A percentile compares a stretch with the other conserved stretches of the same genome.
Evolutionary conservation across 306 rosid genomes (phyloP).

Genomic region (Adenanthera pavonina): DNA sequence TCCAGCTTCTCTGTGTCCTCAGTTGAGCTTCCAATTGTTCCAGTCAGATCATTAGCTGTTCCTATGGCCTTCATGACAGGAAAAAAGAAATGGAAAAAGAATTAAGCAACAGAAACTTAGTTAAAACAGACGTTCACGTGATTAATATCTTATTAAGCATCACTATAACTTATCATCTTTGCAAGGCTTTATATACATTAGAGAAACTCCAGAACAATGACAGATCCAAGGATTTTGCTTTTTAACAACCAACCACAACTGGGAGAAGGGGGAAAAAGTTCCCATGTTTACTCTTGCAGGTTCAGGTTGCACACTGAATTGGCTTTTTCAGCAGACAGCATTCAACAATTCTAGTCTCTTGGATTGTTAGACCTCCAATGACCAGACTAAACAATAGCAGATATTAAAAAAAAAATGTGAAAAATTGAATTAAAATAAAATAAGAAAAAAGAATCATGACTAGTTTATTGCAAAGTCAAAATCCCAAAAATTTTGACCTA

Average conservation of each 20-base stretch:
- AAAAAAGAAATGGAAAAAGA: conserved; percentile 23
- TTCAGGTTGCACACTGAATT: not conserved
- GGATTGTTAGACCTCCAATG: not conserved
- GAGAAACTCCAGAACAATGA: not conserved
- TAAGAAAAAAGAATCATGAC: not conserved
- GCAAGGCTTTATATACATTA: conserved; percentile 2
- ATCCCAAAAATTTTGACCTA: not conserved
- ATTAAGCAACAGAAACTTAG: conserved; percentile 8
- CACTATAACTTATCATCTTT: conserved; percentile 15
- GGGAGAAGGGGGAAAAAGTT: not conserved
- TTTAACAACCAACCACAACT: not conserved
- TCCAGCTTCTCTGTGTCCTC: conserved; percentile 51
- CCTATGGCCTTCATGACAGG: conserved; percentile 61
- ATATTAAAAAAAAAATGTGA: not conserved
- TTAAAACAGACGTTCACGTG: not conserved
- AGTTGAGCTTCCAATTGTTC: conserved; percentile 50
- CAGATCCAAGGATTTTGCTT: not conserved
- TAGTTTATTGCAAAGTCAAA: not conserved
- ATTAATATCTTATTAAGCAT: not conserved
- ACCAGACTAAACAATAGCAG: conserved; percentile 1
- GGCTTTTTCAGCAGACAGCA: not conserved
- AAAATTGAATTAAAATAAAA: not conserved
- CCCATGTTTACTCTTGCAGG: conserved; percentile 4
- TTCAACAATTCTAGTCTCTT: not conserved
- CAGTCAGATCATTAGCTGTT: conserved; percentile 56